Evolutionary conservation across 2,329 filamentous ascomycete genomes (phyloP), one percentile per base, ranked within the genome.

Genomic region (Magnaporthiopsis poae): DNA sequence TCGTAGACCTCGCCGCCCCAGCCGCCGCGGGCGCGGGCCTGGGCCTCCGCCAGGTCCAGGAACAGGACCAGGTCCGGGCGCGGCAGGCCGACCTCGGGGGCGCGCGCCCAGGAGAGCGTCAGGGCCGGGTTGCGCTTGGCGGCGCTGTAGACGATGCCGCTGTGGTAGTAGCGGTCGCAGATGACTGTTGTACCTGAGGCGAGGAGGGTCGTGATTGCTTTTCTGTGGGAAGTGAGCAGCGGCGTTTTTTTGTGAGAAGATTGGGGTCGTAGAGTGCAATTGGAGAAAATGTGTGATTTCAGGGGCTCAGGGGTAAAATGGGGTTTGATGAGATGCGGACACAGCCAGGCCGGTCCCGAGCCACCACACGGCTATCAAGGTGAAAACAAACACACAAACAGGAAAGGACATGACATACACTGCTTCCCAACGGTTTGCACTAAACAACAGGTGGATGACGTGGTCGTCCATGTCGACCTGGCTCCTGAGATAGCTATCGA

Each of bases 141-240:
- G 0, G 92, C 91, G 31, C 89, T 92, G 80, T 98, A 99, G 64
- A 97, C 92, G 67, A 93, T 90, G 66, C 95, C 95, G 27, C 90
- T 95, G 80, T 96, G 94, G 75, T 96, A 96, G 80, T 98, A 99
- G 63, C 95, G 88, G 77, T 99, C 95, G 71, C 94, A 88, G 59
- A 99, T 81, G 39, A 99, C 83, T 0, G 87, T 95, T 27, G 83
- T 88, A 11, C 94, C 93, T 1, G 80, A 76, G 0, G 80, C 78
- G 7, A 97, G 77, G 7, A 85, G 79, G 0, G 77, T 67, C 25
- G 80, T 73, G 62, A 88, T 88, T 64, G 78, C 77, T 70, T 81
- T 79, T 2, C 84, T 86, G 68, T n/a, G 11, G 35, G 12, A 3
- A 36, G 3, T 11, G 12, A 12, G 12, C 27, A 27, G 27, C 27